A percentile compares a stretch with the other conserved stretches of the same genome.
These are phyloP conservation scores for Calonectria pauciramosa DNA, from an alignment of 2,329 filamentous ascomycete species.

Conservation along the genomic window DNA sequence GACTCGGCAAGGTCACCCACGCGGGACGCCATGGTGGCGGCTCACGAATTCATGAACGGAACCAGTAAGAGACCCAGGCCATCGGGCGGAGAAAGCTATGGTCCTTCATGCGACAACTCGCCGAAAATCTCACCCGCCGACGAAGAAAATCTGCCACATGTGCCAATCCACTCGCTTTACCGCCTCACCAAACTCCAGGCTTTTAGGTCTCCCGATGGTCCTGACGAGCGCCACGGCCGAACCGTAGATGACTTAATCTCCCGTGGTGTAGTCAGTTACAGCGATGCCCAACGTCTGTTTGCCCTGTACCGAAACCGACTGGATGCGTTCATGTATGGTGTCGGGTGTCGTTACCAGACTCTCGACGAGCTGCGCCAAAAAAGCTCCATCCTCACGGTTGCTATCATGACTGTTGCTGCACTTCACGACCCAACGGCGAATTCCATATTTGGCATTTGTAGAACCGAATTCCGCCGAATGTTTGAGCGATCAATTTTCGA, in stretches of 20 bases:
- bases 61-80: conserved; percentile 2
- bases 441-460: conserved; percentile 65
- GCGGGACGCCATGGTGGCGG: background rate
- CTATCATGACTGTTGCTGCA: conserved; percentile 69
- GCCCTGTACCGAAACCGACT: conserved; percentile 62
- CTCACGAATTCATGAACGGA: background rate
- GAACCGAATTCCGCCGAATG: conserved; percentile 66
- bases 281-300: conserved; percentile 65
- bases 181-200: conserved; percentile 50
- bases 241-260: conserved; percentile 49
- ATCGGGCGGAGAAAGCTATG: conserved; percentile 13
- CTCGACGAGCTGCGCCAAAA: conserved; percentile 65
- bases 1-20: conserved; percentile 19
- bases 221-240: conserved; percentile 7
- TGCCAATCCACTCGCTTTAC: conserved; percentile 53
- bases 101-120: conserved; percentile 35
- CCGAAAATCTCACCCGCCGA: conserved; percentile 42
- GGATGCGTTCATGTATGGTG: conserved; percentile 64
- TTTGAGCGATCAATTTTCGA: conserved; percentile 61
- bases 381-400: conserved; percentile 68
- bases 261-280: conserved; percentile 55
- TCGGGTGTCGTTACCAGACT: conserved; percentile 61
- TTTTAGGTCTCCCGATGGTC: conserved; percentile 46
- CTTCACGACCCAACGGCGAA: conserved; percentile 69
- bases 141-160: conserved; percentile 47